A percentile compares a stretch with the other conserved stretches of the same genome.
These are phyloP conservation scores for Sambucus nigra DNA, from an alignment of 129 eudicot genomes.

Conservation along the genomic window DNA sequence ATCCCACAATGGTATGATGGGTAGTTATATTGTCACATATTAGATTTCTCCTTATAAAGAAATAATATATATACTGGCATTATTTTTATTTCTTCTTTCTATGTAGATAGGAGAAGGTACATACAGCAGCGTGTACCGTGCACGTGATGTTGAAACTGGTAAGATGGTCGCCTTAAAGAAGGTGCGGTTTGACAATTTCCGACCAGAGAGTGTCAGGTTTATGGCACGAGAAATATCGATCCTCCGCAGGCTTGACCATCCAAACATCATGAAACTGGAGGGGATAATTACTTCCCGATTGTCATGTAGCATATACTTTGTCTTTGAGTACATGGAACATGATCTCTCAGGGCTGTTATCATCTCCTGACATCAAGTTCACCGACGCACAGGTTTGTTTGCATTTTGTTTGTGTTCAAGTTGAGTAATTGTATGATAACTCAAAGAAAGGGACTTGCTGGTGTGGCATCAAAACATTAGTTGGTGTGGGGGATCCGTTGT, in stretches of 20 bases:
- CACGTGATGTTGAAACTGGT: slow-evolving; percentile 54
- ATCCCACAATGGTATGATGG: too few relatives aligned
- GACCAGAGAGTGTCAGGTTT: slow-evolving; percentile 76
- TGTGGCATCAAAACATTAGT: too few relatives aligned
- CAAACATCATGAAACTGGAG: slow-evolving; percentile 74
- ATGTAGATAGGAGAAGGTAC: slow-evolving; percentile 85
- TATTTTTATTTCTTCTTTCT: slow-evolving; percentile 5
- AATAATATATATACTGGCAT: neutral
- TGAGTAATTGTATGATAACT: too few relatives aligned
- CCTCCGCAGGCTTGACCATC: slow-evolving; percentile 73
- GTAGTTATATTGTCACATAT: too few relatives aligned
- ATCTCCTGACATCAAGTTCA: slow-evolving; percentile 58
- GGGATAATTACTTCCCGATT: slow-evolving; percentile 73
- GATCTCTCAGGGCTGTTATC: slow-evolving; percentile 78
- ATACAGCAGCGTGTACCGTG: slow-evolving; percentile 75
- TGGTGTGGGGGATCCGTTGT: too few relatives aligned
- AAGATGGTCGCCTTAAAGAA: slow-evolving; percentile 67
- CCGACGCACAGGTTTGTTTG: slow-evolving; percentile 60
- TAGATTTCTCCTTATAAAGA: too few relatives aligned
- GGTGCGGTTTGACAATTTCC: slow-evolving; percentile 68
- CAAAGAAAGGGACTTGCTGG: too few relatives aligned
- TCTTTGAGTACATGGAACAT: slow-evolving; percentile 92
- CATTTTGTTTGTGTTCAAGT: neutral
- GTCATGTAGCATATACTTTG: slow-evolving; percentile 69
- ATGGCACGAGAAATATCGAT: slow-evolving; percentile 83